These are phyloP conservation scores for Ceraceosorus bombacis DNA, from an alignment of 1,284 basidiomycete genomes.

Conservation along the genomic window DNA sequence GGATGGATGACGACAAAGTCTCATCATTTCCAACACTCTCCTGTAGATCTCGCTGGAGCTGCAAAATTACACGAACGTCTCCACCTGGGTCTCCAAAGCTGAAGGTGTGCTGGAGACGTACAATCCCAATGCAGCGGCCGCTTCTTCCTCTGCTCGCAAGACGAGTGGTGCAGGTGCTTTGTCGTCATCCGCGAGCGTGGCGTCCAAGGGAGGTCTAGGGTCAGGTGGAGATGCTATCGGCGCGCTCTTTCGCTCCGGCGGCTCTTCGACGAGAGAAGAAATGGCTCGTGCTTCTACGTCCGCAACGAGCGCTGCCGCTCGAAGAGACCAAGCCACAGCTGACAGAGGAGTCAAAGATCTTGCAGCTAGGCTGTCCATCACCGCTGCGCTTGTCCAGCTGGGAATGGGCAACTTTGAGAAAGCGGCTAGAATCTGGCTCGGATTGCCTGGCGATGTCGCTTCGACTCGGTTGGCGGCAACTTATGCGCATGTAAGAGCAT, in stretches of 20 bases:
- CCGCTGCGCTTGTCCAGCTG: constrained; percentile 64
- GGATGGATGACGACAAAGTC: not conserved
- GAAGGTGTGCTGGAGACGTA: constrained; percentile 71
- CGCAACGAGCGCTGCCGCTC: constrained; percentile 7
- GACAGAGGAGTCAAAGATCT: constrained; percentile 43
- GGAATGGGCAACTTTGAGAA: constrained; percentile 66
- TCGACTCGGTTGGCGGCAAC: constrained; percentile 64
- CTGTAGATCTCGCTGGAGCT: constrained; percentile 68
- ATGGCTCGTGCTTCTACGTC: constrained; percentile 3
- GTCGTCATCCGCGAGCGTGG: constrained; percentile 30
- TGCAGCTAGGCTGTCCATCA: constrained; percentile 70
- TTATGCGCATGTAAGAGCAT: constrained; percentile 61
- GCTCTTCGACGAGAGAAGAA: constrained; percentile 8
- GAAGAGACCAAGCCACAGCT: constrained; percentile 8
- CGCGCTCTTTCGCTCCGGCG: constrained; percentile 43
- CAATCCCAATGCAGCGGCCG: constrained; percentile 22
- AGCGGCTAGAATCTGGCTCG: constrained; percentile 64
- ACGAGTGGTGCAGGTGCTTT: constrained; percentile 47
- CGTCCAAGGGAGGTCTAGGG: constrained; percentile 35
- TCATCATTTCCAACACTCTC: not conserved
- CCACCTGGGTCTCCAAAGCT: constrained; percentile 82
- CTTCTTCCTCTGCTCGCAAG: constrained; percentile 14
- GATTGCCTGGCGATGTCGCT: constrained; percentile 27
- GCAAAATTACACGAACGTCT: constrained; percentile 69
- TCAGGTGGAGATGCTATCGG: constrained; percentile 40